Base-by-base conservation (phyloP, 2,329 filamentous ascomycete genomes). In the Pseudocercospora cruenta region DNA sequence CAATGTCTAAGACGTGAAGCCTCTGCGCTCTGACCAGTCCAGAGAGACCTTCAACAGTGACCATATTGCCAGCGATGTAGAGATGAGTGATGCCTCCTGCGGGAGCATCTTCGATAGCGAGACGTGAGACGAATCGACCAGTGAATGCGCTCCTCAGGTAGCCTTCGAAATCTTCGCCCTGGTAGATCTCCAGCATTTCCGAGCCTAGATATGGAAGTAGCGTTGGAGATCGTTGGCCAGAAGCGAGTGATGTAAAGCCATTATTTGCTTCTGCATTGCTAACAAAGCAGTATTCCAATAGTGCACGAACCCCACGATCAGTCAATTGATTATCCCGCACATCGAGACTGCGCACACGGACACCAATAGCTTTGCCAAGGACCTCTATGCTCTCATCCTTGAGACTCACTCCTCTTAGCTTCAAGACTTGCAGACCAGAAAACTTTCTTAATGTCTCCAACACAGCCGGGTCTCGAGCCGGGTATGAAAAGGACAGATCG, bases 71-170 rank as follows among this genome's bases (percentile, higher is more conserved):
- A 3, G 86, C 81, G 14, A 89, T 81, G 70, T 87, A 87, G 2
- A 89, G 77, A 76, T 89, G 87, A 0, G 87, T 88, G 43, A 88
- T 82, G 2, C 87, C 87, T 9, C 80, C 77, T 70, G 84, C 80
- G 22, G 83, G 80, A 1, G 84, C 78, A 68, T 87, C 82, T 69
- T 88, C 86, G 28, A 88, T 82, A 43, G 84, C 82, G 31, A 87
- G 81, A 58, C 83, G 82, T 9, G 82, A 83, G 16, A 85, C 81
- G 49, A 86, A 83, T 1, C 80, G 80, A 22, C 77, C 78, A 1
- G 83, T 84, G 43, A 86, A 79, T 12, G 82, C 76, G 62, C 79
- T 80, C 7, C 84, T 76, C 22, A 88, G 78, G 58, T 83, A 84
- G 31, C 81, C 77, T 69, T 87, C 86, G n/a, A 86, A 80, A 36